phyloP scores from a whole-genome alignment of 2,329 filamentous ascomycete genomes.

The Shiraia sp. region DNA sequence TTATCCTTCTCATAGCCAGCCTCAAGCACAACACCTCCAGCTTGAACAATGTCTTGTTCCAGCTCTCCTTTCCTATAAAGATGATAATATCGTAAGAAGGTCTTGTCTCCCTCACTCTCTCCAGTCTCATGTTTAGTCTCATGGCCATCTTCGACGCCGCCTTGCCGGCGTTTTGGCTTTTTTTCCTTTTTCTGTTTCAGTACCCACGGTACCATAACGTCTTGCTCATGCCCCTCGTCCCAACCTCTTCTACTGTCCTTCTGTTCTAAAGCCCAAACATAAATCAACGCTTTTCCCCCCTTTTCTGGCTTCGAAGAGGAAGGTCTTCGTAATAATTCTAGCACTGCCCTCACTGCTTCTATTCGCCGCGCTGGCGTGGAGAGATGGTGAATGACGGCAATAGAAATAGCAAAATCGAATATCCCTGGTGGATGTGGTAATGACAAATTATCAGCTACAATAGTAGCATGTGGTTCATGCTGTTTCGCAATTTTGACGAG shows the following conservation, averaged over 20 bases:
- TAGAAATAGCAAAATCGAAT: slow-evolving; percentile 90
- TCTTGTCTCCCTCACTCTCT: slow-evolving; percentile 50
- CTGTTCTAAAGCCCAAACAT: slow-evolving; percentile 97
- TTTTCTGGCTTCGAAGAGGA: background rate
- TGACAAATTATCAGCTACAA: slow-evolving; percentile 81
- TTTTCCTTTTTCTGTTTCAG: slow-evolving; percentile 54
- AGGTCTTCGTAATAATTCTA: slow-evolving; percentile 62
- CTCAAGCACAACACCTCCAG: slow-evolving; percentile 75
- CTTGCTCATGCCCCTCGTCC: slow-evolving; percentile 81
- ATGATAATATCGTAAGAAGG: slow-evolving; percentile 92
- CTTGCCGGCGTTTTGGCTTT: slow-evolving; percentile 21
- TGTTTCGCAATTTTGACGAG: slow-evolving; percentile 60
- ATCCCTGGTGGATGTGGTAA: slow-evolving; percentile 70
- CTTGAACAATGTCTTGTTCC: slow-evolving; percentile 74
- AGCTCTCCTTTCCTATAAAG: slow-evolving; percentile 86
- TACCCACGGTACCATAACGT: slow-evolving; percentile 96
- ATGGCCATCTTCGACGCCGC: slow-evolving; percentile 8
- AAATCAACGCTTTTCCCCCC: slow-evolving; percentile 73
- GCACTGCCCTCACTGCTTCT: slow-evolving; percentile 71
- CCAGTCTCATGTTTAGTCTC: slow-evolving; percentile 16
- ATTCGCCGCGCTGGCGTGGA: slow-evolving; percentile 75
- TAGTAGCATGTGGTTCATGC: slow-evolving; percentile 64
- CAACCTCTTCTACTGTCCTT: slow-evolving; percentile 83
- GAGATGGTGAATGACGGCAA: slow-evolving; percentile 92
- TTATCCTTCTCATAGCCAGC: slow-evolving; percentile 96